Percentiles rank a stretch among this genome's conserved stretches.
Evolutionary conservation across 768 basidiomycete species (phyloP).

Genomic region (Filobasidium floriforme): DNA sequence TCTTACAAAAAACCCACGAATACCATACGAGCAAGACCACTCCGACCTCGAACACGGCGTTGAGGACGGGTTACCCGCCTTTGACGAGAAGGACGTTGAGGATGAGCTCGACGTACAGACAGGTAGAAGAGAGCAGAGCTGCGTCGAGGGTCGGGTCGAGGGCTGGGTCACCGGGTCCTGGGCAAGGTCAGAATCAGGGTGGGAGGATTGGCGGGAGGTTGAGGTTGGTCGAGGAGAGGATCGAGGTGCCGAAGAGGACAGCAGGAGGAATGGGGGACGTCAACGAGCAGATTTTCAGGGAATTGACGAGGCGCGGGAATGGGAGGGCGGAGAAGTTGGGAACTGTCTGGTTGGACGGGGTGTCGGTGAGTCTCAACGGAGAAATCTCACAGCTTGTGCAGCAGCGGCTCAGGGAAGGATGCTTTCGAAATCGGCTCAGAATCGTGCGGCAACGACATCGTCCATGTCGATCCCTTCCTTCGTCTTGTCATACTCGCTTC

Average conservation of each 20-base stretch:
- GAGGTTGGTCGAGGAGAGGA: not conserved
- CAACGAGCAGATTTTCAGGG: not conserved
- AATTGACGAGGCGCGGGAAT: not conserved
- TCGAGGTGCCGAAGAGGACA: not conserved
- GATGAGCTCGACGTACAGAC: conserved; percentile 27
- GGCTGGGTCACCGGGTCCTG: not conserved
- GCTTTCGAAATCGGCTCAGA: conserved; percentile 1
- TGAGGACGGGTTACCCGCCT: conserved; percentile 31
- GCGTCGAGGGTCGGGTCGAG: not conserved
- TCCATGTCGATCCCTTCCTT: conserved; percentile 37
- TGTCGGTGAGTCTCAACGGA: conserved; percentile 32
- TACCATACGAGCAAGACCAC: conserved; percentile 23
- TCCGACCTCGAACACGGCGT: too few relatives aligned
- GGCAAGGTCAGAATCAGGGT: not conserved
- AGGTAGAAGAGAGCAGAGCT: not conserved
- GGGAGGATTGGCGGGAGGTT: not conserved
- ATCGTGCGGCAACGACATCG: conserved; percentile 32
- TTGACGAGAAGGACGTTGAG: conserved; percentile 18
- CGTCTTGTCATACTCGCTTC: conserved; percentile 36
- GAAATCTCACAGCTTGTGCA: not conserved
- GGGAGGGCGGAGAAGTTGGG: conserved; percentile 24
- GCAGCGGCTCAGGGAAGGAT: too few relatives aligned
- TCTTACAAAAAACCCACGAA: conserved; percentile 30
- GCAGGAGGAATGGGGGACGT: not conserved
- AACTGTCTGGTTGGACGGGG: conserved; percentile 42